phyloP scores from a whole-genome alignment of 192 early-diverging fungal species.

The Phycomyces blakesleeanus region DNA sequence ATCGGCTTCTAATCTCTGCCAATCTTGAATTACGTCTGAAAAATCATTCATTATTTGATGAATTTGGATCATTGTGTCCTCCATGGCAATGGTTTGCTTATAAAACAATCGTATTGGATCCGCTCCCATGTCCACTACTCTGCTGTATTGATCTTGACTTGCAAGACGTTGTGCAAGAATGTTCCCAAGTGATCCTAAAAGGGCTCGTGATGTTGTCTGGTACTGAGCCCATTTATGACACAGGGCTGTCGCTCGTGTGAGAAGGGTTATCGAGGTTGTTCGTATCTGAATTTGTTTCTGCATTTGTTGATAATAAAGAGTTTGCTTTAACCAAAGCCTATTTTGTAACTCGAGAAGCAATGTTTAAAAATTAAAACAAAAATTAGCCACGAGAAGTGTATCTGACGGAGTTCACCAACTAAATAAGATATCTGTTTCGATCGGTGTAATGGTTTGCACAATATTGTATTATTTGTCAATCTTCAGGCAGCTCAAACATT shows the following conservation, averaged over 20 bases:
- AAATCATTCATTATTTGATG: neutral
- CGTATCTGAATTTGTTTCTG: conserved; percentile 12
- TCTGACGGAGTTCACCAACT: too few relatives aligned
- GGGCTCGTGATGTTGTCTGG: neutral
- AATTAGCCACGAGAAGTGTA: too few relatives aligned
- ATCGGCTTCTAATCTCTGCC: conserved; percentile 1
- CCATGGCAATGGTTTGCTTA: conserved; percentile 12
- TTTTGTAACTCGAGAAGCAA: too few relatives aligned
- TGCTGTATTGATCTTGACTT: neutral
- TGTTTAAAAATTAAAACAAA: too few relatives aligned
- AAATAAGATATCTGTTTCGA: too few relatives aligned
- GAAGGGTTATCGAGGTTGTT: neutral
- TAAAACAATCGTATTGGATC: neutral
- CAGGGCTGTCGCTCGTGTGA: conserved; percentile 2
- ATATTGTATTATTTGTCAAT: too few relatives aligned
- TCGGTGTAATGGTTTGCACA: too few relatives aligned
- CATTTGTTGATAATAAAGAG: neutral
- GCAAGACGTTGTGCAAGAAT: conserved; percentile 14
- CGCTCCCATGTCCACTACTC: neutral
- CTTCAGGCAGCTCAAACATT: too few relatives aligned
- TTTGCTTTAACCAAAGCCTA: too few relatives aligned
- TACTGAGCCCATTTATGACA: conserved; percentile 6
- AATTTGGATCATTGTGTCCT: neutral
- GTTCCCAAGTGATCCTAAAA: conserved; percentile 4
- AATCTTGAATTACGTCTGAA: neutral